A percentile compares a stretch with the other conserved stretches of the same genome.
These are phyloP conservation scores for Tetracentron sinense DNA, from an alignment of 164 flowering plant species.

Conservation along the genomic window DNA sequence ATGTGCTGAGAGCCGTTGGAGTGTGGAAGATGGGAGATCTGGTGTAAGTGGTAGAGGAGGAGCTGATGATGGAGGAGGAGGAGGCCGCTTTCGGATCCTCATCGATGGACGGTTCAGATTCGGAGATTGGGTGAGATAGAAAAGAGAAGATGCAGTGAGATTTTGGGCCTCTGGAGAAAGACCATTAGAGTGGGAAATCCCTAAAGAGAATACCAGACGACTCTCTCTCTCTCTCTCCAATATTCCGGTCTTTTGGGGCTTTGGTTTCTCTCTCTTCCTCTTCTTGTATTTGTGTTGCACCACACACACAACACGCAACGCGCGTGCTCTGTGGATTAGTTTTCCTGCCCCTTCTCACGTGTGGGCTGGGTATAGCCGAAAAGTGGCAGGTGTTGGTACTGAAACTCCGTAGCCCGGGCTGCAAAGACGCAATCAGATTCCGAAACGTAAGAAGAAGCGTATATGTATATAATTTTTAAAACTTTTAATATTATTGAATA, in stretches of 20 bases:
- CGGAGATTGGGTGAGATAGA: background rate
- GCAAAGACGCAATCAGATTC: too few relatives aligned
- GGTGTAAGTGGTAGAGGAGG: background rate
- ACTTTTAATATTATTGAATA: too few relatives aligned
- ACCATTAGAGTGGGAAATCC: constrained; percentile 2
- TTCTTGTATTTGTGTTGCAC: constrained; percentile 4
- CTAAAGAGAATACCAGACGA: background rate
- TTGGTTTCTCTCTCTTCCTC: background rate
- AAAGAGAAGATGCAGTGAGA: background rate
- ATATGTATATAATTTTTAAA: too few relatives aligned
- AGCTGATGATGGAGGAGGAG: background rate
- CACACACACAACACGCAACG: constrained; percentile 10
- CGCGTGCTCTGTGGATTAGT: constrained; percentile 2
- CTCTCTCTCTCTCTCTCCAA: constrained; percentile 9
- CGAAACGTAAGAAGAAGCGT: too few relatives aligned
- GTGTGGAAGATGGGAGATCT: background rate
- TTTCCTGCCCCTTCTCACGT: background rate
- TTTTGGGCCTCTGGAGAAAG: background rate
- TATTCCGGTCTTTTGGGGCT: background rate
- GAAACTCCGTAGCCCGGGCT: too few relatives aligned
- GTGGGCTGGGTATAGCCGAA: too few relatives aligned
- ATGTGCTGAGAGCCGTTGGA: background rate
- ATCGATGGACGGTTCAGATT: background rate
- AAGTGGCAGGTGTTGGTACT: too few relatives aligned
- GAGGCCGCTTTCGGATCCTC: background rate